These are phyloP conservation scores for Puccinia horiana DNA, from an alignment of 1,284 basidiomycete genomes.

Conservation along the genomic window DNA sequence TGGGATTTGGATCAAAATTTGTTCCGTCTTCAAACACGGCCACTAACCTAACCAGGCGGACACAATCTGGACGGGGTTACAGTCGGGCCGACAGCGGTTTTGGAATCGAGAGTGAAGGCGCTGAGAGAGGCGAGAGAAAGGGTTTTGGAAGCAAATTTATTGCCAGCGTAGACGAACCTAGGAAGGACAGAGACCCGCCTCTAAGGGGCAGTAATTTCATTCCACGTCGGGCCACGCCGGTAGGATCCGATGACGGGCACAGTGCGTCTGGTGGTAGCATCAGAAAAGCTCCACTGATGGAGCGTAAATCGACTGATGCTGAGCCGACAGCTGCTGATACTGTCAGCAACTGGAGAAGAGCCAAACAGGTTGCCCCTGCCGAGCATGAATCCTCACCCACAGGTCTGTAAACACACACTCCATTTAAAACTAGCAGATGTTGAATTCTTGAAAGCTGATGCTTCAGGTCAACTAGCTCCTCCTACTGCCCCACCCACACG, in stretches of 20 bases:
- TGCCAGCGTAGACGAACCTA: conserved; percentile 31
- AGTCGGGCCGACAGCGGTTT: conserved; percentile 24
- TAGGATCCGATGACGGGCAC: conserved; percentile 41
- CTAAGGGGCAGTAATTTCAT: conserved; percentile 35
- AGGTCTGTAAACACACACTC: neutral
- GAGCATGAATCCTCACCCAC: conserved; percentile 16
- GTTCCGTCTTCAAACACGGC: conserved; percentile 26
- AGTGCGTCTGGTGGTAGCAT: conserved; percentile 34
- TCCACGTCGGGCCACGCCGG: conserved; percentile 23
- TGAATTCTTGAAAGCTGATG: neutral
- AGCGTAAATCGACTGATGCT: conserved; percentile 22
- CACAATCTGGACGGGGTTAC: conserved; percentile 33
- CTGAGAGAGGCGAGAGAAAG: conserved; percentile 36
- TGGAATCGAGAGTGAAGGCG: conserved; percentile 29
- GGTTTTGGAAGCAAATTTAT: conserved; percentile 46
- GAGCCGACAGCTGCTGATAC: conserved; percentile 27
- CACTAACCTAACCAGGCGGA: conserved; percentile 2
- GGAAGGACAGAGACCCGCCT: conserved; percentile 39
- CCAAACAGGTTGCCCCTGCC: conserved; percentile 3
- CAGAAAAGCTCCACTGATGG: neutral
- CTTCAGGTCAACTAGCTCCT: neutral
- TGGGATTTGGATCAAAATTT: conserved; percentile 48
- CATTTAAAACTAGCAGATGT: neutral
- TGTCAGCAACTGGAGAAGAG: conserved; percentile 43
- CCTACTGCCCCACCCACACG: conserved; percentile 25